These are phyloP conservation scores for Ceratocystis alfenasii DNA, from an alignment of 2,329 filamentous ascomycete species.

Conservation along the genomic window DNA sequence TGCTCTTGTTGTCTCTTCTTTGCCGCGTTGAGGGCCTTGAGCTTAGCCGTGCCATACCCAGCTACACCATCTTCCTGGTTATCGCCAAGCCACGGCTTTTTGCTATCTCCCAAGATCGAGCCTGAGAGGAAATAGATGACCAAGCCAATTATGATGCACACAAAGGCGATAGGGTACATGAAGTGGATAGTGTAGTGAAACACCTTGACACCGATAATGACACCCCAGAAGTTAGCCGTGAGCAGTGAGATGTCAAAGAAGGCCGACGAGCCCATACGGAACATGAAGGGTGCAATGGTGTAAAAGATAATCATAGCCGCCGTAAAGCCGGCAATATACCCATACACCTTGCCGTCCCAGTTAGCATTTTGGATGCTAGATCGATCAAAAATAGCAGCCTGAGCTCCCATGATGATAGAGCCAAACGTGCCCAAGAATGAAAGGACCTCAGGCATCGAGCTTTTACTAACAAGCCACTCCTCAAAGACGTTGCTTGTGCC, in stretches of 20 bases:
- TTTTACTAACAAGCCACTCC: conserved; percentile 81
- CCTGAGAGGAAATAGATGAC: conserved; percentile 79
- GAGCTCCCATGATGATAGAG: conserved; percentile 79
- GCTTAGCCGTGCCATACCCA: conserved; percentile 76
- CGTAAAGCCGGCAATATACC: conserved; percentile 85
- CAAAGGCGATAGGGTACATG: conserved; percentile 92
- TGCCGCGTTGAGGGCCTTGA: conserved; percentile 53
- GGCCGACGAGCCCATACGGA: conserved; percentile 79
- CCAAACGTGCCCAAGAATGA: conserved; percentile 83
- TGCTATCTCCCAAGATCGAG: conserved; percentile 68
- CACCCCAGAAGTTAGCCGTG: conserved; percentile 94
- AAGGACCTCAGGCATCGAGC: conserved; percentile 84
- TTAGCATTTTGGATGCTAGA: conserved; percentile 50
- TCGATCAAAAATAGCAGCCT: conserved; percentile 87
- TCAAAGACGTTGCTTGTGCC: conserved; percentile 84
- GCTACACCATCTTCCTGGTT: conserved; percentile 72
- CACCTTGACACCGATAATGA: conserved; percentile 79
- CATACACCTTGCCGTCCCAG: conserved; percentile 57
- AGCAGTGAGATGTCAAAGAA: conserved; percentile 95
- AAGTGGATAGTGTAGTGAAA: conserved; percentile 72
- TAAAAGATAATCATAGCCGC: conserved; percentile 77
- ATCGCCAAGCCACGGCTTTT: conserved; percentile 88
- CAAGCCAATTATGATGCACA: conserved; percentile 77
- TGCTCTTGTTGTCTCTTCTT: conserved; percentile 18
- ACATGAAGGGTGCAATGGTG: conserved; percentile 69